Conservation (phyloP, 805 yeast genomes). For the Ascoidea asiatica region DNA sequence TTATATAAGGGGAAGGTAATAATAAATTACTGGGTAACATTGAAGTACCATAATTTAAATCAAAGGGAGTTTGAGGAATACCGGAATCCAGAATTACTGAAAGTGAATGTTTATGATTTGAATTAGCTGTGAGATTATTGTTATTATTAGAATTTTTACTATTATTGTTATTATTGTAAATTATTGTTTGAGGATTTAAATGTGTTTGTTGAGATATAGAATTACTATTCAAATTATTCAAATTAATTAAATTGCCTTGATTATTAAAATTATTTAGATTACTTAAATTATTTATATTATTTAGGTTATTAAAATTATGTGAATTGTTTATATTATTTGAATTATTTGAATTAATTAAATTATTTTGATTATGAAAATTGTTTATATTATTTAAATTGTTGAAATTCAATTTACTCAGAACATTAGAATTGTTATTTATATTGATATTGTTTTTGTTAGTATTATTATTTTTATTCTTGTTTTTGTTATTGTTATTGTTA, state of each 20-base stretch:
- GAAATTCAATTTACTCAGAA: not conserved
- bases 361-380: not conserved
- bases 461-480: not conserved
- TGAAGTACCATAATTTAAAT: constrained; percentile 42
- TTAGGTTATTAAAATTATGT: not conserved
- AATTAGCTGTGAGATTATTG: not conserved
- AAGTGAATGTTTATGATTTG: too few species aligned
- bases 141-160: not conserved
- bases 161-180: constrained; percentile 4
- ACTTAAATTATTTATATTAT: too few species aligned
- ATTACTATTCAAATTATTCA: not conserved
- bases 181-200: constrained; percentile 4
- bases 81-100: too few species aligned
- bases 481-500: not conserved
- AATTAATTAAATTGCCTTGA: not conserved
- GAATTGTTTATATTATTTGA: not conserved
- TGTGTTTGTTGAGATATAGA: not conserved
- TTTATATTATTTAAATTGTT: not conserved
- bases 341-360: not conserved
- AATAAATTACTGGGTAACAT: constrained; percentile 51
- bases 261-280: not conserved
- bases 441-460: not conserved
- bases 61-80: constrained; percentile 41
- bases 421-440: not conserved
- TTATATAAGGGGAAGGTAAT: constrained; percentile 40